phyloP scores from a whole-genome alignment of 257 asterid genomes.

The Nicotiana undulata region DNA sequence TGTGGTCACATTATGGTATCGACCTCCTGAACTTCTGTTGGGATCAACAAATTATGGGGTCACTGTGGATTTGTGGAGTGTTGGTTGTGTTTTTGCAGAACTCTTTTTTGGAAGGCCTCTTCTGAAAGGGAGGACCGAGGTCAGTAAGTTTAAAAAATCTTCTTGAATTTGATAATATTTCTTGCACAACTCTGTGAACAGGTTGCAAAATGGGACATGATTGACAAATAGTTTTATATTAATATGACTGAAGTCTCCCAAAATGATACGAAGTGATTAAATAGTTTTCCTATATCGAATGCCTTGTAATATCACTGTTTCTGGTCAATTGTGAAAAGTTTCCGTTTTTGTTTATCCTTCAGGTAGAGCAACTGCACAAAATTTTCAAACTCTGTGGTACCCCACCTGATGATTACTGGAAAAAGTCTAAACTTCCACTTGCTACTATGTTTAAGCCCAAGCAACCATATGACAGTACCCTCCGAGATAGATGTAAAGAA shows the following conservation, averaged over 20 bases:
- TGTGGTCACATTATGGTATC: conserved; percentile 94
- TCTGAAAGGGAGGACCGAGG: conserved; percentile 96
- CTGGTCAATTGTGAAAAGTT: neutral
- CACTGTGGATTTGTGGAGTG: conserved; percentile 88
- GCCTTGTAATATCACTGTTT: neutral
- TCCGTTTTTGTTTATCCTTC: neutral
- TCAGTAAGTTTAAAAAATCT: conserved; percentile 1
- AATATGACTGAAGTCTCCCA: neutral
- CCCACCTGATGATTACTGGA: conserved; percentile 84
- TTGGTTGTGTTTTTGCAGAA: conserved; percentile 92
- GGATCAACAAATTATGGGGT: conserved; percentile 77
- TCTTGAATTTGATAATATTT: neutral
- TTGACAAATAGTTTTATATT: neutral
- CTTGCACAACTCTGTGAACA: neutral
- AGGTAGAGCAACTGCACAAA: conserved; percentile 95
- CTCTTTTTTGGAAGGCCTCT: conserved; percentile 79
- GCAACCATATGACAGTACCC: conserved; percentile 66
- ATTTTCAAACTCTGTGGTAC: conserved; percentile 85
- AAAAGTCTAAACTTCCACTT: conserved; percentile 57
- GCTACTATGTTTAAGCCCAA: conserved; percentile 89
- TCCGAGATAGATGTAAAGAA: conserved; percentile 74
- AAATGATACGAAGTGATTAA: neutral
- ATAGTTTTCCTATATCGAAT: neutral
- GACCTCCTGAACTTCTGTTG: conserved; percentile 90
- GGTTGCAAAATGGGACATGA: neutral